phyloP scores from a whole-genome alignment of 768 basidiomycete genomes.

The Cystobasidiopsis lactophilus region DNA sequence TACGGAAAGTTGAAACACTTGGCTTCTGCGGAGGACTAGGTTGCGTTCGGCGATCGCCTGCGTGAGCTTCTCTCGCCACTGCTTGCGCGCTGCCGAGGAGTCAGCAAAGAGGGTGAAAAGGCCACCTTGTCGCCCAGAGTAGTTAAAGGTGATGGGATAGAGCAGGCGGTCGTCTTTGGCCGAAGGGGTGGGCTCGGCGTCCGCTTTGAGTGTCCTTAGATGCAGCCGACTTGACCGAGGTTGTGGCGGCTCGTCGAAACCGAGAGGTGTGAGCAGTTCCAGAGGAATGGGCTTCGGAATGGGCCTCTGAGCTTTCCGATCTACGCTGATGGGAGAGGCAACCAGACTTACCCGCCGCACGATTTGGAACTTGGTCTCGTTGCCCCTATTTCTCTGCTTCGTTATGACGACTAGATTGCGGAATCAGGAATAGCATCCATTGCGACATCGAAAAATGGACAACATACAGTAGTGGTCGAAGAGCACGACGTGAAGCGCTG shows the following conservation, averaged over 20 bases:
- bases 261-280: constrained; percentile 37
- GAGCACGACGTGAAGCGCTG: constrained; percentile 65
- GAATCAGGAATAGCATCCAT: background rate
- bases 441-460: constrained; percentile 10
- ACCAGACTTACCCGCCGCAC: constrained; percentile 42
- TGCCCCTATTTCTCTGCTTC: constrained; percentile 49
- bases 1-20: constrained; percentile 26
- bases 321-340: too few relatives aligned
- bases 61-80: constrained; percentile 76
- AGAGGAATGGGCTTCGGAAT: constrained; percentile 60
- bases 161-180: constrained; percentile 25
- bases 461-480: constrained; percentile 63
- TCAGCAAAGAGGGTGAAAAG: constrained; percentile 75
- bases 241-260: constrained; percentile 12
- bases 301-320: background rate
- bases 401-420: constrained; percentile 53
- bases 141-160: constrained; percentile 73
- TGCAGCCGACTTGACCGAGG: constrained; percentile 40
- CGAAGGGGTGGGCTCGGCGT: background rate
- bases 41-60: constrained; percentile 67
- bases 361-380: constrained; percentile 56
- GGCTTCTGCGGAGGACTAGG: constrained; percentile 63
- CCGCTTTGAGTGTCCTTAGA: background rate
- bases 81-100: constrained; percentile 43
- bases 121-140: constrained; percentile 71